These are phyloP conservation scores for Morella rubra DNA, from an alignment of 306 rosid species.

Conservation along the genomic window DNA sequence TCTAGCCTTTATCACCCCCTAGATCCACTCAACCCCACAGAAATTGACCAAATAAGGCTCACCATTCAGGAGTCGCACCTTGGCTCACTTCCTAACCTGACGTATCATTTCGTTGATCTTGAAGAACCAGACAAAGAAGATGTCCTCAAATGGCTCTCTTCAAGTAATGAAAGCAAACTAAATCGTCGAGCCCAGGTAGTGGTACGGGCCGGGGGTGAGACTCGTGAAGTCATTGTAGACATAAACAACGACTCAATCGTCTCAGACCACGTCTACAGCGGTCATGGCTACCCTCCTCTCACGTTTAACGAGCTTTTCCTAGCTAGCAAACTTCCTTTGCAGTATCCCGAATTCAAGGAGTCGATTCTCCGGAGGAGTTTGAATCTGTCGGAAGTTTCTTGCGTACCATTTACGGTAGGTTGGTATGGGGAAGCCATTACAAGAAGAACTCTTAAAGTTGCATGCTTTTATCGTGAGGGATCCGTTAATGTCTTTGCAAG, in stretches of 20 bases:
- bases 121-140: slow-evolving; percentile 73
- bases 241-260: slow-evolving; percentile 42
- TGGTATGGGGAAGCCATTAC: slow-evolving; percentile 71
- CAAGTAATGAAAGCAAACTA: slow-evolving; percentile 27
- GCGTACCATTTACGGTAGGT: slow-evolving; percentile 78
- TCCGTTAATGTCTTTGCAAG: slow-evolving; percentile 66
- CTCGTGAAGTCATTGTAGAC: slow-evolving; percentile 68
- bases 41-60: slow-evolving; percentile 55
- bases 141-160: slow-evolving; percentile 69
- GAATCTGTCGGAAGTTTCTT: slow-evolving; percentile 73
- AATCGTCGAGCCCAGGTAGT: slow-evolving; percentile 69
- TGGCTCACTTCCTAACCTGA: slow-evolving; percentile 62
- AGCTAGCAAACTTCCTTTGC: slow-evolving; percentile 69
- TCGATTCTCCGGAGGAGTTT: slow-evolving; percentile 62
- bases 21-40: slow-evolving; percentile 67
- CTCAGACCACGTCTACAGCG: slow-evolving; percentile 54
- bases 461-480: slow-evolving; percentile 65
- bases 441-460: slow-evolving; percentile 59
- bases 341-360: slow-evolving; percentile 47
- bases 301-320: slow-evolving; percentile 60
- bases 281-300: slow-evolving; percentile 77
- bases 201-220: slow-evolving; percentile 54
- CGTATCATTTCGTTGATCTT: slow-evolving; percentile 69
- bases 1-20: slow-evolving; percentile 57
- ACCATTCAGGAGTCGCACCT: slow-evolving; percentile 54